phyloP scores from a whole-genome alignment of 2,329 filamentous ascomycete genomes.

The Diaporthe sp. region DNA sequence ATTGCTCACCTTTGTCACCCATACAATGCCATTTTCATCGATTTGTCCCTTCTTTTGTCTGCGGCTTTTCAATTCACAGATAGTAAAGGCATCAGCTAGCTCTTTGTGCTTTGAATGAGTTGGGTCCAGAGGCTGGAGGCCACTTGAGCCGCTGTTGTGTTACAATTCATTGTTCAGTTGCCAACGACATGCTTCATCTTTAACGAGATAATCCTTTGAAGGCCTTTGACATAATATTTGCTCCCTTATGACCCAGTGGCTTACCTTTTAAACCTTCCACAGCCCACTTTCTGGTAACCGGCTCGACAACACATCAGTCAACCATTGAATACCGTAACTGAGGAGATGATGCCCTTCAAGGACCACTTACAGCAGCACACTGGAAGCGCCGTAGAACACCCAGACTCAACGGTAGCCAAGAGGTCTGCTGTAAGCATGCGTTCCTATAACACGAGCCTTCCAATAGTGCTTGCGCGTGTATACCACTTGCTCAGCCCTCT shows the following conservation, averaged over 20 bases:
- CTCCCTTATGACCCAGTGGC: neutral
- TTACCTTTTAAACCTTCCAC: neutral
- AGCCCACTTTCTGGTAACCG: neutral
- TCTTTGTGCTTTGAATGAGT: neutral
- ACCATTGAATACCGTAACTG: neutral
- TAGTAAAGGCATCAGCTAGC: neutral
- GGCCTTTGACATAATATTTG: too few relatives aligned
- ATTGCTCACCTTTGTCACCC: neutral
- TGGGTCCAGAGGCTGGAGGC: neutral
- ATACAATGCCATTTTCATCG: neutral
- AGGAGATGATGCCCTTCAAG: conserved; percentile 18
- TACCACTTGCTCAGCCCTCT: neutral
- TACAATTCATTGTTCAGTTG: neutral
- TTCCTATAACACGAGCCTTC: conserved; percentile 2
- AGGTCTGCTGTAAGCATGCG: neutral
- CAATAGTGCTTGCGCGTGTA: conserved; percentile 22
- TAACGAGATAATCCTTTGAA: neutral
- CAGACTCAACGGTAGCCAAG: neutral
- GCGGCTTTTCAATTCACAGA: neutral
- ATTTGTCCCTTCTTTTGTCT: neutral
- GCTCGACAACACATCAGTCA: neutral
- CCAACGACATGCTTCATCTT: neutral
- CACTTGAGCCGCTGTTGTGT: neutral
- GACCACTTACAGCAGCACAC: neutral
- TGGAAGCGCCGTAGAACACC: neutral